Evolutionary conservation across 2,329 filamentous ascomycete genomes (phyloP), one percentile per base, ranked within the genome.

Genomic region (Beauveria brongniartii): DNA sequence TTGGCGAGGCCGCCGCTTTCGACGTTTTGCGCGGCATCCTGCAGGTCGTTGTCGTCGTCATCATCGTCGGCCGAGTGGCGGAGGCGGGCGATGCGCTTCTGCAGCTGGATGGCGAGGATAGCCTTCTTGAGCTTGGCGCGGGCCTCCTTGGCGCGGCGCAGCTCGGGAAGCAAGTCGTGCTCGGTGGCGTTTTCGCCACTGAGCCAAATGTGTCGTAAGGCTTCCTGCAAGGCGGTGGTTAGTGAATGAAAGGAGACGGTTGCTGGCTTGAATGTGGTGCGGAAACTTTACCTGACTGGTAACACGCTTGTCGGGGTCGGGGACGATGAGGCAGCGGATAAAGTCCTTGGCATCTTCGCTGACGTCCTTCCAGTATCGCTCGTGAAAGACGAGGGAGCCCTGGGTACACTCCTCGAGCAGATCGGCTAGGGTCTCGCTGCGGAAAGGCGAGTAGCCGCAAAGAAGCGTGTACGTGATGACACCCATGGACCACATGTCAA

Each of bases 401-500:
- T 84, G 86, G 69, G 85, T 91, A 77, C 92, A 97, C 77, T 99
- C 94, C 65, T 97, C 91, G 66, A 99, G 95, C 66, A 99, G 81
- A 69, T 97, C 94, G 66, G 89, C 84, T 54, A 99, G 81, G 69
- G 90, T 96, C 78, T 99, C 94, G 64, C 92, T 94, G 67, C 94
- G 88, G 84, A 99, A 99, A 22, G 94, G 94, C 50, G 93, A 97
- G 79, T 99, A 99, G 67, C 94, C 94, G 73, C 95, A 99, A 56
- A 99, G 89, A 30, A 99, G 82, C 18, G 94, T 99, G 77, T 99
- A 99, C 47, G 94, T 97, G 70, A 99, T 99, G 70, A 99, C 94
- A 64, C 94, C 94, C 76, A 99, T 83, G 3, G 94, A 97, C 94
- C 94, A 99, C 91, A 99, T 96, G 72, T 99, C 94, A 40, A 97